Evolutionary conservation across 257 asterid genomes (phyloP).

Genomic region (Marsdenia floribunda): DNA sequence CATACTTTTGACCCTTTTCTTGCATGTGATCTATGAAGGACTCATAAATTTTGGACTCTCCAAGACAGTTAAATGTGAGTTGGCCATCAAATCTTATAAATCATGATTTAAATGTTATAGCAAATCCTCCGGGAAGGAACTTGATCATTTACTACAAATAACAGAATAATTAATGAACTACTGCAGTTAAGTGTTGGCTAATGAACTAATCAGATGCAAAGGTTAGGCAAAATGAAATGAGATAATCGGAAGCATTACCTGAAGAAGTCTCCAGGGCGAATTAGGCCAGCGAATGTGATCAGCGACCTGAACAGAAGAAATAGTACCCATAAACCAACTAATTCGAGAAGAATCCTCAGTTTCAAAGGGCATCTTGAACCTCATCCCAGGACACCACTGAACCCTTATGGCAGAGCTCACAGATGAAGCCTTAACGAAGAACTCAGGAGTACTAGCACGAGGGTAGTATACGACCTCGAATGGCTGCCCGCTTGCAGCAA

Average conservation of each 20-base stretch:
- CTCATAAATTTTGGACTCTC: background rate
- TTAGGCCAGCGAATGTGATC: slow-evolving; percentile 61
- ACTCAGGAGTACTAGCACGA: slow-evolving; percentile 59
- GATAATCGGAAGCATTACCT: slow-evolving; percentile 27
- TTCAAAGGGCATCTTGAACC: slow-evolving; percentile 73
- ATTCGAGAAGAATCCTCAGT: slow-evolving; percentile 64
- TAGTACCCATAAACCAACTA: slow-evolving; percentile 70
- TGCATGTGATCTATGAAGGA: background rate
- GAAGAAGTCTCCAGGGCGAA: slow-evolving; percentile 63
- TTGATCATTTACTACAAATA: too few relatives aligned
- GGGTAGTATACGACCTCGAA: slow-evolving; percentile 57
- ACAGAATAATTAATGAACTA: background rate
- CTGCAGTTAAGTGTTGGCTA: background rate
- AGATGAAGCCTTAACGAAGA: slow-evolving; percentile 51
- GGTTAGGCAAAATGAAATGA: background rate
- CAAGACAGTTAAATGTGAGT: slow-evolving; percentile 5
- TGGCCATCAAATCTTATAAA: background rate
- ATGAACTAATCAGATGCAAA: background rate
- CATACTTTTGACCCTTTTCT: background rate
- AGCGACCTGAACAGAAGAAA: slow-evolving; percentile 44
- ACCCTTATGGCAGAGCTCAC: slow-evolving; percentile 49
- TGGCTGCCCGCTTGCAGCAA: slow-evolving; percentile 53
- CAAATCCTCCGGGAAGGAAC: background rate
- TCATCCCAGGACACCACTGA: slow-evolving; percentile 60
- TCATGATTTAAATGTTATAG: background rate